Conservation (phyloP, 1,139 yeast species). For the Candida sanyaensis region DNA sequence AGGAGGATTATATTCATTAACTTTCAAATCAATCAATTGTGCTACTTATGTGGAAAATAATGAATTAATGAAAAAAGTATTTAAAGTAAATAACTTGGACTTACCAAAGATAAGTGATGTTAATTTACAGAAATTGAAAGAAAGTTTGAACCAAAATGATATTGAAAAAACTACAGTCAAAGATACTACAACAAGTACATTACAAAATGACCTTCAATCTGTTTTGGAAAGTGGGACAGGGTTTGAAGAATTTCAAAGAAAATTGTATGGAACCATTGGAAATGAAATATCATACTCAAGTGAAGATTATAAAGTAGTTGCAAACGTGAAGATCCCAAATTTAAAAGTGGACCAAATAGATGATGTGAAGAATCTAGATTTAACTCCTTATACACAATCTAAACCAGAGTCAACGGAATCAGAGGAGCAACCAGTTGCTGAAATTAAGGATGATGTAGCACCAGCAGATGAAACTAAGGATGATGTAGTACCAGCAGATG, state of each 20-base stretch:
- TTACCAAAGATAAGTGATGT: constrained; percentile 24
- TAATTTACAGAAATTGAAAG: constrained; percentile 18
- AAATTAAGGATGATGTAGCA: too few species aligned
- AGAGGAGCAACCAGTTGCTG: too few species aligned
- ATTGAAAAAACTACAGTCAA: neutral
- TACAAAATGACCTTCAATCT: constrained; percentile 18
- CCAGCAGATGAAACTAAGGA: too few species aligned
- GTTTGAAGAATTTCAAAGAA: constrained; percentile 18
- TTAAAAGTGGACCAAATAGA: constrained; percentile 22
- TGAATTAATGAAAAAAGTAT: constrained; percentile 29
- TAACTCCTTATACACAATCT: constrained; percentile 17
- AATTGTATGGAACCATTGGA: constrained; percentile 19
- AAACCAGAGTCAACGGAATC: neutral
- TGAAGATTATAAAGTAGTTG: constrained; percentile 1
- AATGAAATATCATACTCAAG: constrained; percentile 5
- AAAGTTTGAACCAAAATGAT: constrained; percentile 15
- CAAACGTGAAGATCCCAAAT: constrained; percentile 7
- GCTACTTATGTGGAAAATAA: constrained; percentile 39
- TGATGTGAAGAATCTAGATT: constrained; percentile 28
- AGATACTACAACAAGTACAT: neutral
- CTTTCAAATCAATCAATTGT: constrained; percentile 44
- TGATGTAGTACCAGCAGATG: too few species aligned
- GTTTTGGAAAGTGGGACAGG: constrained; percentile 17
- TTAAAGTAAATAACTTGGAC: constrained; percentile 14
- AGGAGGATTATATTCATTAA: constrained; percentile 46